These are phyloP conservation scores for Xerophyta viscosa DNA, from an alignment of 106 monocot species.

Conservation along the genomic window DNA sequence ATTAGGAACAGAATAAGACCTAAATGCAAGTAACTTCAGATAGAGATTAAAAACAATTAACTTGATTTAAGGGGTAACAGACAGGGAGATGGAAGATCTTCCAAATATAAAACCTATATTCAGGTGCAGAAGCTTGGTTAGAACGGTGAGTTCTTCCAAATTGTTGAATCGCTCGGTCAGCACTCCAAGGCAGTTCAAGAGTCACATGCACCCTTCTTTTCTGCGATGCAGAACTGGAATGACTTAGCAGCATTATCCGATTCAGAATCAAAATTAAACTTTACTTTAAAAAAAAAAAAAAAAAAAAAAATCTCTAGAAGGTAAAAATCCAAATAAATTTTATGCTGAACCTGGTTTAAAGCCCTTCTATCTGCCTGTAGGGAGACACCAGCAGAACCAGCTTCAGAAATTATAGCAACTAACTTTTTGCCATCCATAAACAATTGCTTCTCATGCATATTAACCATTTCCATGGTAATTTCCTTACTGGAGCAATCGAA, in stretches of 20 bases:
- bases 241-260: not conserved
- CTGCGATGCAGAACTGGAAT: slow-evolving; percentile 23
- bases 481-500: slow-evolving; percentile 58
- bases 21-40: too few species aligned
- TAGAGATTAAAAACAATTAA: too few species aligned
- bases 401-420: slow-evolving; percentile 96
- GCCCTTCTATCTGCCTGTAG: slow-evolving; percentile 95
- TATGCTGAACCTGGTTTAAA: slow-evolving; percentile 58
- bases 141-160: slow-evolving; percentile 98
- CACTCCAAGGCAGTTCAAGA: slow-evolving; percentile 99
- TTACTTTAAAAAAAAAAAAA: slow-evolving; percentile 2
- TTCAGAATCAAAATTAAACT: too few species aligned
- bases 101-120: slow-evolving; percentile 94
- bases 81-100: too few species aligned
- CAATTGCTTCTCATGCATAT: slow-evolving; percentile 94
- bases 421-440: slow-evolving; percentile 98
- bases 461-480: slow-evolving; percentile 95
- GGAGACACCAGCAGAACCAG: slow-evolving; percentile 98
- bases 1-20: too few species aligned
- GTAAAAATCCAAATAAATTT: not conserved
- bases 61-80: too few species aligned
- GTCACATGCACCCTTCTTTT: slow-evolving; percentile 91
- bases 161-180: slow-evolving; percentile 98
- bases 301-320: slow-evolving; percentile 2
- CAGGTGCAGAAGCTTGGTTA: slow-evolving; percentile 95